Evolutionary conservation across 495 filamentous ascomycete genomes (phyloP).

Genomic region (Articulospora tetracladia): DNA sequence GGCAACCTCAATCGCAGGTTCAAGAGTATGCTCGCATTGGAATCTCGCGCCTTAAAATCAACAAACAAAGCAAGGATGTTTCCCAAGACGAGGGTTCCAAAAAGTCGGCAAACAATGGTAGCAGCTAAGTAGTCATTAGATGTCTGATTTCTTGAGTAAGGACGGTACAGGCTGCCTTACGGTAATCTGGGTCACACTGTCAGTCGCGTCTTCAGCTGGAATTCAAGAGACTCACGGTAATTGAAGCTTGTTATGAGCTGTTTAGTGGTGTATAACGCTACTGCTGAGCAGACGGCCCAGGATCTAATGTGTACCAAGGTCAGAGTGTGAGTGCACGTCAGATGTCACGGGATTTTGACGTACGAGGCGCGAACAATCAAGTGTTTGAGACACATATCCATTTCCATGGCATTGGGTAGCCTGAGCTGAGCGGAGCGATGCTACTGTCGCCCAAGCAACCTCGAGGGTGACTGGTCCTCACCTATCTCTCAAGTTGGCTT

Average conservation of each 20-base stretch:
- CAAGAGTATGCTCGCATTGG: background rate
- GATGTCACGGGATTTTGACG: background rate
- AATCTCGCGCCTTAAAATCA: background rate
- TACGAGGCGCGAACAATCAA: background rate
- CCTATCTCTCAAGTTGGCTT: background rate
- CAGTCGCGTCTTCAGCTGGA: background rate
- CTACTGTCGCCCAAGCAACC: background rate
- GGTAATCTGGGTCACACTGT: conserved; percentile 10
- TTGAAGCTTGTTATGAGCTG: conserved; percentile 4
- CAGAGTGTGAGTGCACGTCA: background rate
- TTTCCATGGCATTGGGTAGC: background rate
- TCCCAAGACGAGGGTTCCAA: background rate
- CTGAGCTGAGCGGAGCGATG: background rate
- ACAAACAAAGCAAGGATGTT: background rate
- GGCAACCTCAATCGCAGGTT: background rate
- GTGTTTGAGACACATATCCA: background rate
- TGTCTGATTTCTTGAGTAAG: background rate
- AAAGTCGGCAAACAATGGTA: conserved; percentile 7
- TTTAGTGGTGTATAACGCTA: conserved; percentile 11
- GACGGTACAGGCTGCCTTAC: background rate
- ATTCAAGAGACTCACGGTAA: conserved; percentile 5
- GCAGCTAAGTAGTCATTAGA: conserved; percentile 1
- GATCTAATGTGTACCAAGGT: background rate
- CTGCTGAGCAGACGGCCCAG: conserved; percentile 9
- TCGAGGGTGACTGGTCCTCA: background rate